Conservation (phyloP, 1,139 yeast genomes). For the Saccharomyces hybrid region DNA sequence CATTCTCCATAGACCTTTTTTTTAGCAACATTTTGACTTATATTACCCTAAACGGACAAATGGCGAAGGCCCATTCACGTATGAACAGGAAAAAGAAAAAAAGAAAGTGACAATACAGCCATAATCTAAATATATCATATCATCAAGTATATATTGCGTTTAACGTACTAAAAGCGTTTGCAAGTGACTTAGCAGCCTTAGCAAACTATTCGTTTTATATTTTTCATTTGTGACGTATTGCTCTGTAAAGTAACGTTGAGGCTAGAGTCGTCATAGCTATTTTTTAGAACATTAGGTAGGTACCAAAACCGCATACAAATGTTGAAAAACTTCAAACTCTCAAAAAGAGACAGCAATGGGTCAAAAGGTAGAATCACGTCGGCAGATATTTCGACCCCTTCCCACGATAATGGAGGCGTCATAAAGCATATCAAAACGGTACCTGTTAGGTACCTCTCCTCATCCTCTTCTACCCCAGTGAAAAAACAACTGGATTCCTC, state of each 20-base stretch:
- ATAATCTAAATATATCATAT: not conserved
- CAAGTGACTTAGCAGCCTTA: not conserved
- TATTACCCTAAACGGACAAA: not conserved
- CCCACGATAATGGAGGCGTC: conserved; percentile 16
- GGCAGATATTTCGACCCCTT: conserved; percentile 29
- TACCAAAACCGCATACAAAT: conserved; percentile 2
- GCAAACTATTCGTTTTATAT: not conserved
- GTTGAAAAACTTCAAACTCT: conserved; percentile 24
- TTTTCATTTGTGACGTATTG: not conserved
- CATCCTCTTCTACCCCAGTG: conserved; percentile 1
- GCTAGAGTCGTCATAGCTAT: not conserved
- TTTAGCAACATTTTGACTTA: not conserved
- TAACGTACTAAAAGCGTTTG: not conserved
- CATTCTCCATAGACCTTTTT: not conserved
- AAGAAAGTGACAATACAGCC: not conserved
- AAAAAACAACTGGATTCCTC: conserved; percentile 6
- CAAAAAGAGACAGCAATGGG: conserved; percentile 20
- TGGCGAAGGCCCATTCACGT: not conserved
- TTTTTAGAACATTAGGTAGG: not conserved
- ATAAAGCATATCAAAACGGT: conserved; percentile 19
- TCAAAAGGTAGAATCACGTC: conserved; percentile 27
- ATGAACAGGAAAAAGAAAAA: not conserved
- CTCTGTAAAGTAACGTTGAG: not conserved
- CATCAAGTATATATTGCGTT: not conserved
- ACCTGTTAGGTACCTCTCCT: conserved; percentile 13